Conservation (phyloP, 805 yeast species). For the Candida tammaniensis region DNA sequence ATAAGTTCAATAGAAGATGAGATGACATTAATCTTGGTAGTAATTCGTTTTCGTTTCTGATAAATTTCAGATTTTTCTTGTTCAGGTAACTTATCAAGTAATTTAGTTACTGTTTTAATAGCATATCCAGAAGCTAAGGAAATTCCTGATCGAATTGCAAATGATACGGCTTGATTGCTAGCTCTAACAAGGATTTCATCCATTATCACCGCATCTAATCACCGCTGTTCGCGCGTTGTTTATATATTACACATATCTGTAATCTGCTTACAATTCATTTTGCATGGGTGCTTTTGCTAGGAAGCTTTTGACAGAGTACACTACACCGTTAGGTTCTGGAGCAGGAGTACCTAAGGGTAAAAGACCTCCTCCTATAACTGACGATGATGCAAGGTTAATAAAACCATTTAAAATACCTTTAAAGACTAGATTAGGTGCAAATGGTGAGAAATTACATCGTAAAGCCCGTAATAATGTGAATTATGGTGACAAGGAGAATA, state of each 20-base stretch:
- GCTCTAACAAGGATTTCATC: conserved; percentile 51
- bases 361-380: conserved; percentile 52
- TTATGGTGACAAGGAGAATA: conserved; percentile 13
- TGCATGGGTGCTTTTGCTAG: conserved; percentile 12
- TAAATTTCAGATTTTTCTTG: conserved; percentile 45
- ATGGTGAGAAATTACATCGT: conserved; percentile 16
- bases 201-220: conserved; percentile 19
- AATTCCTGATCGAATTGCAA: conserved; percentile 74
- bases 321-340: conserved; percentile 61
- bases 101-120: conserved; percentile 55
- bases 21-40: conserved; percentile 57
- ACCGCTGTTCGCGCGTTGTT: conserved; percentile 8
- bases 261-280: not conserved
- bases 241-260: too few relatives aligned
- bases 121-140: conserved; percentile 75
- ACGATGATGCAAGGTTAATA: conserved; percentile 50
- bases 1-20: conserved; percentile 68
- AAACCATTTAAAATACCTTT: conserved; percentile 73
- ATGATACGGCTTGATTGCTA: conserved; percentile 74
- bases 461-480: conserved; percentile 19
- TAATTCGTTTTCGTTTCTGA: conserved; percentile 42
- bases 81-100: conserved; percentile 54
- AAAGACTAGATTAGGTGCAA: conserved; percentile 16
- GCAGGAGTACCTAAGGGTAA: conserved; percentile 61
- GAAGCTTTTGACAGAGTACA: conserved; percentile 37